Evolutionary conservation across 768 basidiomycete genomes (phyloP), one percentile per base, ranked within the genome.

Genomic region (Tubosaeta sp.): DNA sequence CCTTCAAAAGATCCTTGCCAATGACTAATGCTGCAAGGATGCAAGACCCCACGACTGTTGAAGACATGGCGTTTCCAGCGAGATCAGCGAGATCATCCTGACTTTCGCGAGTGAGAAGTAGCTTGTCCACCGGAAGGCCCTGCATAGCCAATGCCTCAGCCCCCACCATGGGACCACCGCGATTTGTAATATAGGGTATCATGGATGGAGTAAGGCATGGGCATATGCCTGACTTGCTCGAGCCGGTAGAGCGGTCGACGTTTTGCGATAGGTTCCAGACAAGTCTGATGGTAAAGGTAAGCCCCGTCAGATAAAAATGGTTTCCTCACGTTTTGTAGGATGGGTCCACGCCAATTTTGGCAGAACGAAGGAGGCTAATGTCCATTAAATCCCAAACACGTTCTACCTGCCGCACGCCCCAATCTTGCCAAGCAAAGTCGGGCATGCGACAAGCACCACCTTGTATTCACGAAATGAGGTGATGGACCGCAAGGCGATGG

Each of bases 261-360:
- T 97, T 97, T 69, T 97, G 94, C 3, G 91, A 94, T 6, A 97
- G 77, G 68, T 97, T 97, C 94, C 94, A 96, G 2, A 97, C 89
- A 69, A 84, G 78, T 3, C 90, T 93, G 56, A 22, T 55, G 51
- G n/a, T 13, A 3, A 22, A 51, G 47, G 40, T 51, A 19, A 62
- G 48, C 16, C n/a, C 11, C 16, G 24, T 9, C 29, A 8, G 16
- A 30, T 1, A 39, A 24, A 32, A 19, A 14, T 16, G 27, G 53
- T 48, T 9, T 18, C 73, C 84, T 65, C 65, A 94, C 85, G 91
- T 93, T 64, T 95, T 94, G 68, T 85, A 94, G 0, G 81, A 85
- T 0, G 93, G 84, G 62, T 96, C 94, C 19, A 91, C 76, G 3
- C 89, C 91, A 34, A 81, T 78, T 53, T 78, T 79, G 0, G 93